phyloP scores from a whole-genome alignment of 176 grass and related monocot genomes.

The Areca catechu region DNA sequence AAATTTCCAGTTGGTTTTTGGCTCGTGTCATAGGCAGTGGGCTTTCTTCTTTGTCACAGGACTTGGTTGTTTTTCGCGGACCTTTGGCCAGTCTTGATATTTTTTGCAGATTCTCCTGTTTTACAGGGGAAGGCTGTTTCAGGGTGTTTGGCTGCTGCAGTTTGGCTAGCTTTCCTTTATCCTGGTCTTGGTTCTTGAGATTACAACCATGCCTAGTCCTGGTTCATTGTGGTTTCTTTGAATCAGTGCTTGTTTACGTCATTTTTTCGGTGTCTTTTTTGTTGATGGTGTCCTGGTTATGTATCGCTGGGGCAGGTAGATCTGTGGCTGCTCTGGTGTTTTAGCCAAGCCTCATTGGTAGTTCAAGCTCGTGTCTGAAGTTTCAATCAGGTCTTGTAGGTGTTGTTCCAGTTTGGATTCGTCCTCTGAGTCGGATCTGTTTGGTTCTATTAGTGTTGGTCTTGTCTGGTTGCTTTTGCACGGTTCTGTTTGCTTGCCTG shows the following conservation, averaged over 20 bases:
- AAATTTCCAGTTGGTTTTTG: constrained; percentile 32
- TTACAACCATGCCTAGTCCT: constrained; percentile 36
- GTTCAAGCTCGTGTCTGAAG: constrained; percentile 23
- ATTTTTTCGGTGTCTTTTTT: not conserved
- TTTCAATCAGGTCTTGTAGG: constrained; percentile 25
- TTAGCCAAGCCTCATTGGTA: constrained; percentile 1
- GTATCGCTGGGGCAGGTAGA: constrained; percentile 6
- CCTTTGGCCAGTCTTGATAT: constrained; percentile 34
- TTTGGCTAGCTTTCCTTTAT: constrained; percentile 34
- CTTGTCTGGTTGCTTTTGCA: constrained; percentile 43
- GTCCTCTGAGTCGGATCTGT: constrained; percentile 16
- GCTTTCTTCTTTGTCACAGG: constrained; percentile 47
- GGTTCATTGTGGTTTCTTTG: constrained; percentile 27
- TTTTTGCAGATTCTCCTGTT: constrained; percentile 48
- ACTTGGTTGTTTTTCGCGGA: constrained; percentile 32
- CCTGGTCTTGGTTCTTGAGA: constrained; percentile 41
- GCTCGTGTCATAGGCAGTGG: constrained; percentile 35
- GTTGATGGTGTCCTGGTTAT: constrained; percentile 5
- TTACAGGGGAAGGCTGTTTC: constrained; percentile 36
- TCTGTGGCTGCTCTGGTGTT: constrained; percentile 1
- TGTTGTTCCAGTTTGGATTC: constrained; percentile 17
- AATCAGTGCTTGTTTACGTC: too few species aligned
- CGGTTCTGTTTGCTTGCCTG: constrained; percentile 58
- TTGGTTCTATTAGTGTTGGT: not conserved
- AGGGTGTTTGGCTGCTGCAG: constrained; percentile 39